Percentiles rank a stretch among this genome's conserved stretches.
Evolutionary conservation across 192 early-diverging fungal species (phyloP).

Genomic region (Phycomyces blakesleeanus): DNA sequence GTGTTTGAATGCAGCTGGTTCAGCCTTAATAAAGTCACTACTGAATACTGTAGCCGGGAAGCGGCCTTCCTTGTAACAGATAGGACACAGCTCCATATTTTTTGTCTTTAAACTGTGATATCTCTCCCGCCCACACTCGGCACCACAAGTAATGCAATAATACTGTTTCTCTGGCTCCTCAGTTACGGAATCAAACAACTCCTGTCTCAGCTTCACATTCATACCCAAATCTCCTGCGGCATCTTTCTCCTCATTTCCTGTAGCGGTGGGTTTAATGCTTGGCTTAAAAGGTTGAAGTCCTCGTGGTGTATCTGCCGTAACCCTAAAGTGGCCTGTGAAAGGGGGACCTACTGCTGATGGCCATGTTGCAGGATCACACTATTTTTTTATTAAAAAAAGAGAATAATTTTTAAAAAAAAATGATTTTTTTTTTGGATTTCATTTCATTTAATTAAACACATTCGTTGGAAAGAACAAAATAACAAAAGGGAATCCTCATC

Average conservation of each 20-base stretch:
- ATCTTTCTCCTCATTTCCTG: conserved; percentile 7
- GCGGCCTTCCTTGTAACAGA: conserved; percentile 89
- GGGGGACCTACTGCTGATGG: conserved; percentile 92
- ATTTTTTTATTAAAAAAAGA: background rate
- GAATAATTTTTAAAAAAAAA: background rate
- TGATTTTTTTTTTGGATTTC: too few species aligned
- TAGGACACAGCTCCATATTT: conserved; percentile 80
- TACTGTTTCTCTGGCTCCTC: conserved; percentile 35
- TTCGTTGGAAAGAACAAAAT: background rate
- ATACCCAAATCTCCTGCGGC: conserved; percentile 28
- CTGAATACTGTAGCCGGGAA: conserved; percentile 83
- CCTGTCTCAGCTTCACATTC: conserved; percentile 54
- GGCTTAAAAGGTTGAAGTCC: conserved; percentile 90
- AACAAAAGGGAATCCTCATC: too few species aligned
- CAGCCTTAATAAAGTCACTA: conserved; percentile 83
- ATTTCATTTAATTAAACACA: too few species aligned
- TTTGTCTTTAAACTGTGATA: conserved; percentile 83
- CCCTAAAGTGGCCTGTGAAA: conserved; percentile 94
- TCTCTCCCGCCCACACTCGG: conserved; percentile 72
- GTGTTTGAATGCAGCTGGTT: conserved; percentile 51
- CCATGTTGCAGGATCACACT: conserved; percentile 89
- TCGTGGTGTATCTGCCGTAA: conserved; percentile 93
- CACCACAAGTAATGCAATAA: conserved; percentile 87
- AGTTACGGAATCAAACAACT: conserved; percentile 50
- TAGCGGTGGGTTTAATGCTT: conserved; percentile 25